A percentile compares a stretch with the other conserved stretches of the same genome.
phyloP scores from a whole-genome alignment of 176 grass and related monocot species.

The Rhynchospora pubera region DNA sequence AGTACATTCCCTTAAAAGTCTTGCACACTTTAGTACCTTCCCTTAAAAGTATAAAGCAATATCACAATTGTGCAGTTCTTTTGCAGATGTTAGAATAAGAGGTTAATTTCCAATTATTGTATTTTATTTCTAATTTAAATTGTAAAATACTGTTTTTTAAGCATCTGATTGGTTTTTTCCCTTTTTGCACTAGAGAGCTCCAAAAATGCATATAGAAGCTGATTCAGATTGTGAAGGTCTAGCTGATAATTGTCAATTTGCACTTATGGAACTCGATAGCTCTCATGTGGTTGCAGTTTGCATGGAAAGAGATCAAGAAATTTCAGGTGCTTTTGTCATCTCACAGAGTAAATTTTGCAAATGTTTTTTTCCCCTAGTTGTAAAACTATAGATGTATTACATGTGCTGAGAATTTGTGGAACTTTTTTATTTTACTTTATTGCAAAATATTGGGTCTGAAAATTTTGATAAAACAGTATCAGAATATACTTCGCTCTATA shows the following conservation, averaged over 20 bases:
- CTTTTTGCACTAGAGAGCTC: constrained; percentile 24
- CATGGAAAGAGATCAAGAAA: constrained; percentile 29
- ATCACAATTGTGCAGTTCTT: background rate
- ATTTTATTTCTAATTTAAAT: background rate
- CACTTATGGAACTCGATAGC: constrained; percentile 46
- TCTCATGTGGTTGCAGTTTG: constrained; percentile 74
- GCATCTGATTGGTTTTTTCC: background rate
- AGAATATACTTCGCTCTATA: background rate
- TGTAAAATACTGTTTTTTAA: background rate
- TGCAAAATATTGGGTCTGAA: background rate
- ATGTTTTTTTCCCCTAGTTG: background rate
- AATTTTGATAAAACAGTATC: background rate
- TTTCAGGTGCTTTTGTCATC: constrained; percentile 20
- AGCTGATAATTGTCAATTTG: constrained; percentile 66
- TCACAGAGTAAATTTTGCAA: background rate
- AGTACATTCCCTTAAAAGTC: background rate
- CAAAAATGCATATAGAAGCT: constrained; percentile 31
- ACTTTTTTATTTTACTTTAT: background rate
- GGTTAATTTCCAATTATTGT: background rate
- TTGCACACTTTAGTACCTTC: background rate
- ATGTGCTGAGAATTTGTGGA: background rate
- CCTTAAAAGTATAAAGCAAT: too few relatives aligned
- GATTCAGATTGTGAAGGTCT: constrained; percentile 37
- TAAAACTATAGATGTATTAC: too few relatives aligned
- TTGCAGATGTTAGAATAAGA: background rate